Base-by-base conservation (phyloP, 1,284 basidiomycete genomes). In the Abortiporus biennis region DNA sequence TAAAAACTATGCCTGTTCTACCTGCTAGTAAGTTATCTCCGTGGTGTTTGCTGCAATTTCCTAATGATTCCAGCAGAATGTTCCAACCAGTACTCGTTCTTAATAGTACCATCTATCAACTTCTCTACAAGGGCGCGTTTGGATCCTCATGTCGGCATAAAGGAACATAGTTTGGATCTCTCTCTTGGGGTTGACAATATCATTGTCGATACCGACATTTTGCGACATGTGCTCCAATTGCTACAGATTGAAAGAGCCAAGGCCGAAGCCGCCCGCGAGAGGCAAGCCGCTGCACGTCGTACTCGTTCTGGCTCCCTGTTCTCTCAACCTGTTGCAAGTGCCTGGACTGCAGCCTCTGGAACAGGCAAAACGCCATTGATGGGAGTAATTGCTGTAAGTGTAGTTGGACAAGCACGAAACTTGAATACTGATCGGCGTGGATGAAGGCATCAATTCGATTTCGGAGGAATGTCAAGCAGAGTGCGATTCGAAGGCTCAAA, bases 81-180 rank as follows among this genome's bases (percentile, higher is more conserved):
- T 13, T 46, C 48, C 54, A 54, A 51, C 30, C 56, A 41, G 2
- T 48, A 58, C 36, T 53, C 59, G 31, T 69, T 77, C 50, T 43
- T 79, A 24, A 61, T 59, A 44, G 53, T 74, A 17, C 72, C 76
- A 5, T 54, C 62, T 1, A 66, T 78, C 31, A 59, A 66, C 39
- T 59, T 80, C 30, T 55, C 56, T 20, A 63, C 70, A 4, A 72
- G 71, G n/a, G 64, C 76, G 29, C 66, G 68, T 37, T 76, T 85
- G 48, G 75, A 74, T 56, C 80, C 83, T 2, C 70, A 70, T 47
- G 64, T 69, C 38, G 73, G 75, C 9, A 54, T 83, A 30, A 72
- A 81, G 49, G 62, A 67, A 2, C 71, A 74, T 43, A 79, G 78
- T 36, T 55, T 84, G 30, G 65, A 69, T n/a, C 60, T 65, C 9